These are phyloP conservation scores for Basidioascus undulatus DNA, from an alignment of 768 basidiomycete genomes.

Conservation along the genomic window DNA sequence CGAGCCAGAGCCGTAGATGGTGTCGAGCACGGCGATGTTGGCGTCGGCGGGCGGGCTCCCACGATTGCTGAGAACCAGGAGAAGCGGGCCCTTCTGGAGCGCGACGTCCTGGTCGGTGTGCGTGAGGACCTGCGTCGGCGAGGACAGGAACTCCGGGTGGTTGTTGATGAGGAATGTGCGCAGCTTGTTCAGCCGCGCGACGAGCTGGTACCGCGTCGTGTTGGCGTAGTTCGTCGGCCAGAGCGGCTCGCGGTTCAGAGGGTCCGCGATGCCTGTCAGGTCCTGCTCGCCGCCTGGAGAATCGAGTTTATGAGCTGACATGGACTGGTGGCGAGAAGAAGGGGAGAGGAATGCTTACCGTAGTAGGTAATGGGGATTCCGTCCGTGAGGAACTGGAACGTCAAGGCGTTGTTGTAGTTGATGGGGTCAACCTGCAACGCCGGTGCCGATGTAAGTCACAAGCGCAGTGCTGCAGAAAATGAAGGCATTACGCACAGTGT, in stretches of 20 bases:
- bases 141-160: slow-evolving; percentile 2
- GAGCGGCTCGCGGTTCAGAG: slow-evolving; percentile 53
- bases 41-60: neutral
- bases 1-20: neutral
- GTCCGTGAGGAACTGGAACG: slow-evolving; percentile 49
- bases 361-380: slow-evolving; percentile 69
- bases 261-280: slow-evolving; percentile 38
- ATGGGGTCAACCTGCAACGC: too few relatives aligned
- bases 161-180: slow-evolving; percentile 1
- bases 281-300: too few relatives aligned
- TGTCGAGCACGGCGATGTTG: neutral
- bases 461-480: neutral
- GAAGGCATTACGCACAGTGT: slow-evolving; percentile 32
- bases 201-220: slow-evolving; percentile 33
- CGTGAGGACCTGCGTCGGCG: slow-evolving; percentile 3
- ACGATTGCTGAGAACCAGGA: slow-evolving; percentile 5
- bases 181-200: slow-evolving; percentile 36
- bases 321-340: too few relatives aligned
- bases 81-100: slow-evolving; percentile 6
- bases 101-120: slow-evolving; percentile 4
- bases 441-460: slow-evolving; percentile 11
- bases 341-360: too few relatives aligned
- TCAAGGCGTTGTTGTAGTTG: slow-evolving; percentile 48
- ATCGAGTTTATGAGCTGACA: too few relatives aligned
- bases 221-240: slow-evolving; percentile 44